Conservation (phyloP, 306 rosid species). For the Fagus crenata region DNA sequence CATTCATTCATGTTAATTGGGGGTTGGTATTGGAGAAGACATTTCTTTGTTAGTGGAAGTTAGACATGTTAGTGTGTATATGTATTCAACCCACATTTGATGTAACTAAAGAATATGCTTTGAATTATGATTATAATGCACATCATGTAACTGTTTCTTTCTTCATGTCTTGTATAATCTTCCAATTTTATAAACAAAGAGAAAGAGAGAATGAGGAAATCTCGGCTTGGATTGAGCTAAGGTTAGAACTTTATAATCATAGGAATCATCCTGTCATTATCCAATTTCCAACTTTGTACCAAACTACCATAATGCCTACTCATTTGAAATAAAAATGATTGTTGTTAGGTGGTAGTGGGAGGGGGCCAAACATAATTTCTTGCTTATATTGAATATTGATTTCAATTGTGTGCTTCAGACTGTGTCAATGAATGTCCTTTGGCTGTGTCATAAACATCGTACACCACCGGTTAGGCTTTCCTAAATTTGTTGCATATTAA, state of each 20-base stretch:
- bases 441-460: too few species aligned
- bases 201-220: background rate
- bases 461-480: too few species aligned
- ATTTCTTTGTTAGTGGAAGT: background rate
- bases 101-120: background rate
- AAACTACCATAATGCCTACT: background rate
- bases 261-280: slow-evolving; percentile 9
- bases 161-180: background rate
- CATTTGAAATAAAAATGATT: background rate
- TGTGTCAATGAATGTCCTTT: too few species aligned
- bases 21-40: background rate
- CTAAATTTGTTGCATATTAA: too few species aligned
- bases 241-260: background rate
- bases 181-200: background rate
- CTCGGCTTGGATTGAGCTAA: background rate
- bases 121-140: background rate
- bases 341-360: background rate
- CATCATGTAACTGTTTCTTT: background rate
- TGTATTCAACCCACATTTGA: background rate
- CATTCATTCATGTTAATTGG: background rate
- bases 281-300: background rate
- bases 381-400: too few species aligned
- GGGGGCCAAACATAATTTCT: too few species aligned
- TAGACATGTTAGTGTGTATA: background rate
- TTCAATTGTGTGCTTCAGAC: too few species aligned